Evolutionary conservation across 108 stramenopile genomes (phyloP), one percentile per base, ranked within the genome.

Genomic region (Fragilariopsis cylindrus): DNA sequence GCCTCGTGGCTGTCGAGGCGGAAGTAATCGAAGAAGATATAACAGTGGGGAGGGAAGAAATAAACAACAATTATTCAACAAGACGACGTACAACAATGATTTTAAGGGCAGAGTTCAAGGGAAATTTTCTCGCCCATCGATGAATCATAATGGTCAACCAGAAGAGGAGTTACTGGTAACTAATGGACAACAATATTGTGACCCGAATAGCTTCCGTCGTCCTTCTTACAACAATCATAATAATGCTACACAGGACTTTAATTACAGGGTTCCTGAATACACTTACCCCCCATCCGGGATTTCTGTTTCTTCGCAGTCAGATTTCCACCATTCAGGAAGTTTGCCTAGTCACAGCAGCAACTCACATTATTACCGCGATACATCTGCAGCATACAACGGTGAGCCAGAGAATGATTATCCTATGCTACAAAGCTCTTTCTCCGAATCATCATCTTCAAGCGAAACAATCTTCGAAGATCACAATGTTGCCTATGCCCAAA

Each of bases 1-100:
- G 46, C 78, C 78, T 40, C 53, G 78, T 44, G 78, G 78, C 40
- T 79, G 78, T 47, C 78, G 78, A 18, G 78, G 78, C 57, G 78
- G 78, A 15, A 73, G 72, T 48, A 79, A 79, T 54, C 78, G 78
- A 42, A 66, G 78, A 54, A 68, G 44, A 43, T 44, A 72, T 44
- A 72, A 72, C 6, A 60, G 40, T 9, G 72, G 55, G 42, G 65
- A 74, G 16, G 56, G 43, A 57, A 44, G 48, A 55, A 74, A 74
- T 19, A 65, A 74, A 18, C 48, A 12, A 12, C 58, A 56, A 56
- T 66, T 21, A 43, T 56, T 46, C 19, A 46, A 66, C 55, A 45
- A 66, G 21, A 52, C 65, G 3, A 52, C 65, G 3, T 52, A 57
- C 65, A 56, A 56, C 19, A 63, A 48, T 39, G 67, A 68, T 48